Evolutionary conservation across 1,284 basidiomycete species (phyloP).

Genomic region (Apiotrichum sp.): DNA sequence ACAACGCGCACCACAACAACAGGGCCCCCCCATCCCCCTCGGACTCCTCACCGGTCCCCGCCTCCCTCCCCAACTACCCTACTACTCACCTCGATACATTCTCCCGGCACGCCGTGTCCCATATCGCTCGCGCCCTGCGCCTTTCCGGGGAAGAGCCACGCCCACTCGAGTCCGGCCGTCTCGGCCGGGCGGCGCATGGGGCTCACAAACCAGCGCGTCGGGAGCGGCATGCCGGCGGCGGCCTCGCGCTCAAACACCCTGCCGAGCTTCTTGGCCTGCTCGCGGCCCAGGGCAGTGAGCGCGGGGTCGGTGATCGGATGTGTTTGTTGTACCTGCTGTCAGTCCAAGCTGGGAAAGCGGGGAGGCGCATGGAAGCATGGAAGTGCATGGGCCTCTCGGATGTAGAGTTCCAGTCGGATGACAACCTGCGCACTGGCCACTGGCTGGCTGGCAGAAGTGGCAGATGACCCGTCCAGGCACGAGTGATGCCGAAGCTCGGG

Average conservation of each 20-base stretch:
- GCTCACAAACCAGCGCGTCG: slow-evolving; percentile 26
- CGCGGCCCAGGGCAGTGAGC: slow-evolving; percentile 21
- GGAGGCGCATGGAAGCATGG: too few species aligned
- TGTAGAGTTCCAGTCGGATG: too few species aligned
- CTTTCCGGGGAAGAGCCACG: slow-evolving; percentile 18
- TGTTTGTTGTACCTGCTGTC: slow-evolving; percentile 9
- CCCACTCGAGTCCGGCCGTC: slow-evolving; percentile 32
- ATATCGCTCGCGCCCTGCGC: neutral
- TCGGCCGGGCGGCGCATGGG: slow-evolving; percentile 32
- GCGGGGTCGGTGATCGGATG: slow-evolving; percentile 27
- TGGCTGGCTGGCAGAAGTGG: too few species aligned
- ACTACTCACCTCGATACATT: slow-evolving; percentile 27
- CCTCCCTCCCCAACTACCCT: too few species aligned
- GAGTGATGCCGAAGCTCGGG: too few species aligned
- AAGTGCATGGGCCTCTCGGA: too few species aligned
- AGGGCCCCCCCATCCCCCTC: too few species aligned
- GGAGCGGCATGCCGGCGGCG: slow-evolving; percentile 26
- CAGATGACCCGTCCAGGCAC: too few species aligned
- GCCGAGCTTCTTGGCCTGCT: slow-evolving; percentile 22
- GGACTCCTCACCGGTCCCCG: too few species aligned
- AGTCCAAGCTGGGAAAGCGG: neutral
- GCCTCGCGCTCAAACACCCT: slow-evolving; percentile 20
- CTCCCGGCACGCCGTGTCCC: slow-evolving; percentile 21
- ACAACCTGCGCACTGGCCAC: too few species aligned
- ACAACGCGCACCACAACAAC: too few species aligned